Base-by-base conservation (phyloP, 768 basidiomycete species). In the Rhizopogon salebrosus region DNA sequence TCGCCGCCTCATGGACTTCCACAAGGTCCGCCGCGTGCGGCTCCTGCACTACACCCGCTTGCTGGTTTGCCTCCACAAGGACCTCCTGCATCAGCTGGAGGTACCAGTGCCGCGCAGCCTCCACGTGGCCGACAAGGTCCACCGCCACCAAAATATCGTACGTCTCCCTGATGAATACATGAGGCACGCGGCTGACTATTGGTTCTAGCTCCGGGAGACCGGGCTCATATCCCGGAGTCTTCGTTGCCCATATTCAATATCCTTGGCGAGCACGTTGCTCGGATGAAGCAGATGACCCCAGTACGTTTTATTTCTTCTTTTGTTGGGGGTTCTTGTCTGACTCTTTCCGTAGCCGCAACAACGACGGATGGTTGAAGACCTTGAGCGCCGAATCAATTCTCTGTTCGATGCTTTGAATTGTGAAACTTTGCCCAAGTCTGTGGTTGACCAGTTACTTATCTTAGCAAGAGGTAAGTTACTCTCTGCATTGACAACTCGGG, bases 351-450 rank as follows among this genome's bases (percentile, higher is more conserved):
- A 93, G 89, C 79, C 88, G 4, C 82, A 86, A 61, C 88, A 95
- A 74, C 88, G 86, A 65, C 85, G 90, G 31, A 76, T 94, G 58
- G 83, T 82, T 0, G 92, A 92, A 48, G 94, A 95, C 60, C 78
- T 94, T 4, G 92, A 95, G 64, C 80, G 92, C 18, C 80, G 95
- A 29, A 75, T 95, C 60, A 93, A 86, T 63, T 80, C 84, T 0
- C 69, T 98, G 41, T 97, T 95, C 62, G 95, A 97, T 64, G 86
- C 84, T n/a, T 70, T 98, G 60, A 97, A 98, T 67, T 93, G 91
- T 63, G 84, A 92, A 60, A 88, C 89, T 6, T 64, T 97, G 18
- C 86, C 90, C 13, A 73, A 75, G 54, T 66, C 79, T 10, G 83
- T 91, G 22, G 78, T 88, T 13, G 87, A 88, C 39, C 83, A 89